Percentiles rank a stretch among this genome's conserved stretches.
These are phyloP conservation scores for Exophiala spinifera DNA, from an alignment of 2,329 filamentous ascomycete genomes.

Conservation along the genomic window DNA sequence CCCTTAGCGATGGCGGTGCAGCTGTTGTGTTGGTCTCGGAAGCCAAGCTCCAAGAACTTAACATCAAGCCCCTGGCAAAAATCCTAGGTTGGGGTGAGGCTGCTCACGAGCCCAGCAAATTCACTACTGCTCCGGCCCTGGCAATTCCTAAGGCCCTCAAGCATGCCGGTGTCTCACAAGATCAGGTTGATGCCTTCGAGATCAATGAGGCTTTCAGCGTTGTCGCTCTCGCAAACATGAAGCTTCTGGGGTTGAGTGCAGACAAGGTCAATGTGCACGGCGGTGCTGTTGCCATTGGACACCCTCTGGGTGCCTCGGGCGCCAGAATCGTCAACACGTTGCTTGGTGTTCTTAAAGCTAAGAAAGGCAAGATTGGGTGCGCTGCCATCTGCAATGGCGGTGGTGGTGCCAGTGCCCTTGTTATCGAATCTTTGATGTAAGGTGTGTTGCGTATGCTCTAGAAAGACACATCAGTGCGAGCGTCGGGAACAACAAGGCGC, in stretches of 20 bases:
- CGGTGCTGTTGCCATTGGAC: conserved; percentile 91
- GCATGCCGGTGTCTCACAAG: conserved; percentile 78
- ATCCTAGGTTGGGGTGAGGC: conserved; percentile 98
- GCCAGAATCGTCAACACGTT: conserved; percentile 91
- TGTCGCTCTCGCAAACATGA: conserved; percentile 93
- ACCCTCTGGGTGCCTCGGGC: conserved; percentile 89
- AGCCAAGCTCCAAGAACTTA: conserved; percentile 86
- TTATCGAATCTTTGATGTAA: conserved; percentile 66
- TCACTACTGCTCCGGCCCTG: conserved; percentile 89
- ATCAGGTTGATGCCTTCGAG: conserved; percentile 87
- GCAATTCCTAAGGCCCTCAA: conserved; percentile 97
- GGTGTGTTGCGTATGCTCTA: background rate
- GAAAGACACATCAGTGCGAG: too few relatives aligned
- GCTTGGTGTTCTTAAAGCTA: conserved; percentile 81
- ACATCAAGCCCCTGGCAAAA: conserved; percentile 88
- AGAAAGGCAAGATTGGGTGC: conserved; percentile 88
- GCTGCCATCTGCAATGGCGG: conserved; percentile 98
- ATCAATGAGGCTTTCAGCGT: conserved; percentile 99
- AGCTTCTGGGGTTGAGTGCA: conserved; percentile 73
- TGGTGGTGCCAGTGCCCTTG: conserved; percentile 88
- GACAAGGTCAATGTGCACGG: conserved; percentile 95
- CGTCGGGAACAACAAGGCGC: background rate
- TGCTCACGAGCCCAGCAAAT: conserved; percentile 84
- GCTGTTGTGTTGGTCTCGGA: conserved; percentile 92
- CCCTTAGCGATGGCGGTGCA: conserved; percentile 90